Base-by-base conservation (phyloP, 2,329 filamentous ascomycete species). In the Ustulina deusta region DNA sequence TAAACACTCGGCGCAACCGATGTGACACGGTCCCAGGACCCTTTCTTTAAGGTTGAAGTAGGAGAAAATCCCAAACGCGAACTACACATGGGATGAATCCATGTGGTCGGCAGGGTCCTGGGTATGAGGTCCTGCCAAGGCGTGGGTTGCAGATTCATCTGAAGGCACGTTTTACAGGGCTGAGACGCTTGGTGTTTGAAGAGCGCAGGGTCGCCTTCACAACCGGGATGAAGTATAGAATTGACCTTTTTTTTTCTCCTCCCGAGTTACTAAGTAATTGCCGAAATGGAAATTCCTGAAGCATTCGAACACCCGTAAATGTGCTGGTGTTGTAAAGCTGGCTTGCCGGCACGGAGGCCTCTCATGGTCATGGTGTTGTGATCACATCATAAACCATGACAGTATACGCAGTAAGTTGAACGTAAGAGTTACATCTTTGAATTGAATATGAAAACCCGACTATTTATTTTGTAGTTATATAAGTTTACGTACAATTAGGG, bases 1-100 rank as follows among this genome's bases (percentile, higher is more conserved):
- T 52, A 61, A 63, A 63, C 52, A 48, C 60, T 51, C 36, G 29
- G 29, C 54, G 65, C 55, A 38, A 27, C 15, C 63, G 63, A 66
- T 52, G 56, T 61, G 63, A 66, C 63, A 63, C 63, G 63, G 59
- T 55, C 29, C 54, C 58, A 66, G 66, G 27, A 42, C 66, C 66
- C 66, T 56, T 63, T 63, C 27, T 52, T 63, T 63, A 38, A 63
- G 48, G 46, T 38, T 25, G 15, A 36, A 51, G 51, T n/a, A 56
- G 51, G 49, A 36, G 20, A 55, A 17, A 46, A 56, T 58, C 38
- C 54, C 58, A 62, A 65, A 61, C 62, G 54, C 51, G 66, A 65
- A 58, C 40, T 46, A 32, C 34, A 60, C 62, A 58, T 65, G 61
- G 65, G 49, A 55, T 46, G n/a, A 40, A 25, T 32, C 60, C 66